A percentile compares a stretch with the other conserved stretches of the same genome.
Evolutionary conservation across 345 rosid species (phyloP).

Genomic region (Psidium guajava): DNA sequence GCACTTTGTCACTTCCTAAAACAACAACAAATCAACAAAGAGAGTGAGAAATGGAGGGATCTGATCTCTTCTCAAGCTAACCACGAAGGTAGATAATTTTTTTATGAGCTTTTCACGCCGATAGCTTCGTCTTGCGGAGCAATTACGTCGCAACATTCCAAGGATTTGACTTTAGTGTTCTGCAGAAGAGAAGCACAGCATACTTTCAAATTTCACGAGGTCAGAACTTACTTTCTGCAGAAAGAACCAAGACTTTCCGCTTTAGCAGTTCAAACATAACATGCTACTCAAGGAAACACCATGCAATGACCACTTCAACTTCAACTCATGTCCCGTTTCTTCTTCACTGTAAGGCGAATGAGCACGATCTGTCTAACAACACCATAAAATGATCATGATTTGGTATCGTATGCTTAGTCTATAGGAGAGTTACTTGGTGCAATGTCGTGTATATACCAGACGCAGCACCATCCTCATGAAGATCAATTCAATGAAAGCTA

Average conservation of each 20-base stretch:
- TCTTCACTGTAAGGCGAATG: background rate
- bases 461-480: background rate
- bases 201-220: background rate
- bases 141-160: background rate
- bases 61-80: background rate
- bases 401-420: background rate
- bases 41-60: background rate
- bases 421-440: background rate
- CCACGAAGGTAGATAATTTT: background rate
- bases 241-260: background rate
- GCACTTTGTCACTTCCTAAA: background rate
- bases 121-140: background rate
- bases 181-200: background rate
- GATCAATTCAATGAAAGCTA: background rate
- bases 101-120: background rate
- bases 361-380: background rate
- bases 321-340: background rate
- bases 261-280: background rate
- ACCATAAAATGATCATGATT: background rate
- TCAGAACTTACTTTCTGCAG: background rate
- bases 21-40: background rate
- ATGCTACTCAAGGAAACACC: background rate
- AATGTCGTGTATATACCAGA: background rate
- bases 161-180: background rate
- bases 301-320: background rate